Conservation (phyloP, 2,329 filamentous ascomycete genomes). For the Metarhizium rileyi region DNA sequence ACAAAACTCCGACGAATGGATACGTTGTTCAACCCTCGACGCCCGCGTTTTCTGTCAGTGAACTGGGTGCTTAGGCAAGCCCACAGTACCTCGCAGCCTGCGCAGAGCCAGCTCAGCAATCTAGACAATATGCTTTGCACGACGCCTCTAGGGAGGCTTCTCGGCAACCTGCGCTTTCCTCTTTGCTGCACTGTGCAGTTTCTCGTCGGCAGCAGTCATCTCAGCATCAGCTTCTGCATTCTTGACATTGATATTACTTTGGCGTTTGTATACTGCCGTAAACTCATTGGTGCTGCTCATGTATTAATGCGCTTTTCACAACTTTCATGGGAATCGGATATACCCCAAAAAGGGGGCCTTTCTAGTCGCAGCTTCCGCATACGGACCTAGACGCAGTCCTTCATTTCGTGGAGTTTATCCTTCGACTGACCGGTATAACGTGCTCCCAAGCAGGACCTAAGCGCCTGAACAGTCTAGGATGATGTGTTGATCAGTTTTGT, state of each 20-base stretch:
- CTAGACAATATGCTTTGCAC: not conserved
- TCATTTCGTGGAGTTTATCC: not conserved
- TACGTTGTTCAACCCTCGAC: slow-evolving; percentile 29
- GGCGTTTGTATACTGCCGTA: too few relatives aligned
- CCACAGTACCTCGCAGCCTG: not conserved
- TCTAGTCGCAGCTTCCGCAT: too few relatives aligned
- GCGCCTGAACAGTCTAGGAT: not conserved
- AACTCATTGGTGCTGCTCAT: too few relatives aligned
- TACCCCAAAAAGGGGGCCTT: too few relatives aligned
- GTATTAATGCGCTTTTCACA: too few relatives aligned
- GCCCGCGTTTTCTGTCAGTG: slow-evolving; percentile 27
- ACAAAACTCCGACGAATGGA: slow-evolving; percentile 27
- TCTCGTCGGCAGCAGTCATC: not conserved
- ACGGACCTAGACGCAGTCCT: not conserved
- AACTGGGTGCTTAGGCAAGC: slow-evolving; percentile 21
- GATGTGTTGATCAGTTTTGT: not conserved
- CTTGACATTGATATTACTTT: too few relatives aligned
- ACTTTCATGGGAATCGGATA: too few relatives aligned
- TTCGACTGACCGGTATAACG: too few relatives aligned
- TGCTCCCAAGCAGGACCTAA: too few relatives aligned
- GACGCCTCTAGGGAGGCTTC: not conserved
- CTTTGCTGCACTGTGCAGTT: not conserved
- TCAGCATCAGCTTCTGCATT: not conserved
- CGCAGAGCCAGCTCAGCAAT: not conserved
- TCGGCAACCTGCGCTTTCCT: not conserved